Conservation (phyloP, 805 yeast species). For the Crinitomyces ghanaensis region DNA sequence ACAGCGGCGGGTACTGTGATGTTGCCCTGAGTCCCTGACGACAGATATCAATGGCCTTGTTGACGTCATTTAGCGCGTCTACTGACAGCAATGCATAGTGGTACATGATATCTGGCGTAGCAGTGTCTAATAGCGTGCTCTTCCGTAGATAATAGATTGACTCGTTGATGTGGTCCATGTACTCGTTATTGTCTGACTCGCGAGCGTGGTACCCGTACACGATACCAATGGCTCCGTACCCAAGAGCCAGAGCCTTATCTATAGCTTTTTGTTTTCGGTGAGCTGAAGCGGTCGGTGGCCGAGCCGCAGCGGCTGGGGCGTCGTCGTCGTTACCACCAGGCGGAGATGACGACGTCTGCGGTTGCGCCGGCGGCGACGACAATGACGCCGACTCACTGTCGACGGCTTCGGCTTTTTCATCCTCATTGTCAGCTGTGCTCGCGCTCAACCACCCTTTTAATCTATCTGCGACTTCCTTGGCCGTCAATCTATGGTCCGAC, state of each 20-base stretch:
- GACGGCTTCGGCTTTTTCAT: no score
- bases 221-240: no score
- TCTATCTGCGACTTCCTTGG: conserved; percentile 14
- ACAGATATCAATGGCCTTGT: conserved; percentile 23
- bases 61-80: conserved; percentile 12
- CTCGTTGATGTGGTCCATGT: neutral
- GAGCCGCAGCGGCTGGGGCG: neutral
- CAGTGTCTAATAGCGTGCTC: conserved; percentile 12
- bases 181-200: no score
- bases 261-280: no score
- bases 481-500: conserved; percentile 9
- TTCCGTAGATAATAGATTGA: conserved; percentile 5
- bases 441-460: conserved; percentile 7
- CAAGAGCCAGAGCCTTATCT: no score
- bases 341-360: conserved; percentile 1
- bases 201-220: no score
- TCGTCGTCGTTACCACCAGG: neutral
- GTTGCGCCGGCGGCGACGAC: conserved; percentile 2
- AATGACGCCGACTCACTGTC: no score
- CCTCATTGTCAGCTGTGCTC: no score
- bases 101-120: conserved; percentile 10
- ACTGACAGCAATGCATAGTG: conserved; percentile 10
- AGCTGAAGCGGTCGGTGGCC: neutral
- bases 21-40: conserved; percentile 13
- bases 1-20: conserved; percentile 40